phyloP scores from a whole-genome alignment of 345 rosid genomes.

The Lenwebbia sp. region DNA sequence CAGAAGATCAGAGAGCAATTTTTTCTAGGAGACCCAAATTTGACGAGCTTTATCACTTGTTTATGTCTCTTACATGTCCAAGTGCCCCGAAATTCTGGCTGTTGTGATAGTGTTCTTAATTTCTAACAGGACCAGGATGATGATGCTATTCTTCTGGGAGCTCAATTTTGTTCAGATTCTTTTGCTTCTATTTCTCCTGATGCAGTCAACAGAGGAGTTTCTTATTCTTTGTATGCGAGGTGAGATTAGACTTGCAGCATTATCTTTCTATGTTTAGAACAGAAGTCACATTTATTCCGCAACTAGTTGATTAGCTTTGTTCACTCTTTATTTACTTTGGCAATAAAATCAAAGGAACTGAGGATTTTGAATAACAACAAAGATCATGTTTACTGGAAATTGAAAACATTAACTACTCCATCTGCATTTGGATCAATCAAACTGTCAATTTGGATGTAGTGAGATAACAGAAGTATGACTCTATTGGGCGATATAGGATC shows the following conservation, averaged over 20 bases:
- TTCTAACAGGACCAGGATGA: slow-evolving; percentile 69
- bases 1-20: background rate
- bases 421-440: background rate
- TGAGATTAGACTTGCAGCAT: background rate
- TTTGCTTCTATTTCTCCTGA: slow-evolving; percentile 70
- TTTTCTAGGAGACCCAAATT: background rate
- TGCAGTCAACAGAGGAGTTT: slow-evolving; percentile 40
- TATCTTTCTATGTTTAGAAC: background rate
- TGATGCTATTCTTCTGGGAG: slow-evolving; percentile 72
- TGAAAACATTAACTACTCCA: background rate
- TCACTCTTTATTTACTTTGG: background rate
- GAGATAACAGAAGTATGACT: background rate
- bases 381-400: background rate
- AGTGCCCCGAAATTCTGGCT: background rate
- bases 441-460: background rate
- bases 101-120: background rate
- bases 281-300: background rate
- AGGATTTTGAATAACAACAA: background rate
- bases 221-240: slow-evolving; percentile 88
- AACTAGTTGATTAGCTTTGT: background rate
- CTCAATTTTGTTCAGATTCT: slow-evolving; percentile 77
- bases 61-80: background rate
- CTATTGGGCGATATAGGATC: slow-evolving; percentile 37
- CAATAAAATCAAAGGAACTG: background rate
- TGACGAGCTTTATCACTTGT: background rate